These are phyloP conservation scores for Neofusicoccum ribis DNA, from an alignment of 2,329 filamentous ascomycete species.

Conservation along the genomic window DNA sequence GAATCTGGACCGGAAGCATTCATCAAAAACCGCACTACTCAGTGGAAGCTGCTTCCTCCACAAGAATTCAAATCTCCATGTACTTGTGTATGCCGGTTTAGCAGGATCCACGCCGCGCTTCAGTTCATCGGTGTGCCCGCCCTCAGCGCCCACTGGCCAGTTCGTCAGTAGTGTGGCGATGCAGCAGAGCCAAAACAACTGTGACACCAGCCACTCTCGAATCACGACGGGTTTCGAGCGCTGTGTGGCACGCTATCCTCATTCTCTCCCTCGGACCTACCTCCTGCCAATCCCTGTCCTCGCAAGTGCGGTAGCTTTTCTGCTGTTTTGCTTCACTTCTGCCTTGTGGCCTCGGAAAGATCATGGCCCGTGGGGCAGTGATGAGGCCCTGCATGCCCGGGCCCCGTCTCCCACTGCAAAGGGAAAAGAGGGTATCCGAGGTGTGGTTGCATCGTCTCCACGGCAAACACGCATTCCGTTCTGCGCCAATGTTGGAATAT, in stretches of 20 bases:
- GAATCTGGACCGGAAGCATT: too few relatives aligned
- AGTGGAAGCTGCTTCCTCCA: too few relatives aligned
- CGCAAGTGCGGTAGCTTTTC: background rate
- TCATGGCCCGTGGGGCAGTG: background rate
- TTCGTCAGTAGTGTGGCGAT: background rate
- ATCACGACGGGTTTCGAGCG: background rate
- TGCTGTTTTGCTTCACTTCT: background rate
- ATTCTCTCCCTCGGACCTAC: background rate
- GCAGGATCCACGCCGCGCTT: too few relatives aligned
- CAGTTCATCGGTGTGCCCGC: too few relatives aligned
- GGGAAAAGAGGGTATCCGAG: background rate
- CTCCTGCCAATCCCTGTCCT: background rate
- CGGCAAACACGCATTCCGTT: background rate
- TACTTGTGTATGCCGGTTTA: too few relatives aligned
- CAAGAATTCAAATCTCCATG: too few relatives aligned
- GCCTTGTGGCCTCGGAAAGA: background rate
- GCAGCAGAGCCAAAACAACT: background rate
- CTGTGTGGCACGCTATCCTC: background rate
- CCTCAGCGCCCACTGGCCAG: background rate
- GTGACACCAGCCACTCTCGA: background rate
- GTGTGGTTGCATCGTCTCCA: too few relatives aligned
- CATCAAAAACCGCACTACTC: too few relatives aligned
- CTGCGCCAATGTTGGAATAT: background rate
- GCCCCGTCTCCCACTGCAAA: too few relatives aligned
- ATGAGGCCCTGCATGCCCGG: background rate